A percentile compares a stretch with the other conserved stretches of the same genome.
Evolutionary conservation across 352 stramenopile species (phyloP).

Genomic region (Phytophthora foliorum): DNA sequence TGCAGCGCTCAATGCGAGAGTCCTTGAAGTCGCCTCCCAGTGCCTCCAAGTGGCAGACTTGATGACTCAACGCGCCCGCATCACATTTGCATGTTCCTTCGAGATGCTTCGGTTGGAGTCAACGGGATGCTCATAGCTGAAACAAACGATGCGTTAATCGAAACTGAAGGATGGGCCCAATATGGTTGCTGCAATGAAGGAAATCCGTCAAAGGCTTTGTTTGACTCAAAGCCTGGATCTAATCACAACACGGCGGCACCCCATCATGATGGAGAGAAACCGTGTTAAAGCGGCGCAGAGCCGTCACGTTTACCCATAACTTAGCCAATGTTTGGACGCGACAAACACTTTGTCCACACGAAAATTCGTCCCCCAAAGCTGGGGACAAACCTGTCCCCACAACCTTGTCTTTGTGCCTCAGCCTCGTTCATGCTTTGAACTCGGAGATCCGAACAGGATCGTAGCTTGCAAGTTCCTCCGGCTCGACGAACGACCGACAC

Average conservation of each 20-base stretch:
- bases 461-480: not conserved
- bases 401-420: constrained; percentile 10
- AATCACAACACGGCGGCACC: not conserved
- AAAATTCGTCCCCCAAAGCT: constrained; percentile 20
- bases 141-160: constrained; percentile 12
- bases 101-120: constrained; percentile 7
- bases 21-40: not conserved
- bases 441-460: too few relatives aligned
- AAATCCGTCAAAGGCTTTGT: constrained; percentile 8
- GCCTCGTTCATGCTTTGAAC: constrained; percentile 1
- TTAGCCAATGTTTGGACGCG: constrained; percentile 15
- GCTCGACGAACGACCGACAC: constrained; percentile 7
- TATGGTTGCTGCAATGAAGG: not conserved
- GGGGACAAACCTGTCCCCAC: constrained; percentile 21
- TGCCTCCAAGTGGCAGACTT: not conserved
- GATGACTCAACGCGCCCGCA: not conserved
- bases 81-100: not conserved
- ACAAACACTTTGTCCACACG: constrained; percentile 3
- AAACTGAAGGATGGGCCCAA: constrained; percentile 16
- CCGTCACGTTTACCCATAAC: not conserved
- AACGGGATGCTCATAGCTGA: constrained; percentile 14
- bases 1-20: not conserved
- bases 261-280: constrained; percentile 1
- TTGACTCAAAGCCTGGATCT: constrained; percentile 3
- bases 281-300: constrained; percentile 17